These are phyloP conservation scores for Pseudogymnoascus sp. DNA, from an alignment of 2,329 filamentous ascomycete genomes.

Conservation along the genomic window DNA sequence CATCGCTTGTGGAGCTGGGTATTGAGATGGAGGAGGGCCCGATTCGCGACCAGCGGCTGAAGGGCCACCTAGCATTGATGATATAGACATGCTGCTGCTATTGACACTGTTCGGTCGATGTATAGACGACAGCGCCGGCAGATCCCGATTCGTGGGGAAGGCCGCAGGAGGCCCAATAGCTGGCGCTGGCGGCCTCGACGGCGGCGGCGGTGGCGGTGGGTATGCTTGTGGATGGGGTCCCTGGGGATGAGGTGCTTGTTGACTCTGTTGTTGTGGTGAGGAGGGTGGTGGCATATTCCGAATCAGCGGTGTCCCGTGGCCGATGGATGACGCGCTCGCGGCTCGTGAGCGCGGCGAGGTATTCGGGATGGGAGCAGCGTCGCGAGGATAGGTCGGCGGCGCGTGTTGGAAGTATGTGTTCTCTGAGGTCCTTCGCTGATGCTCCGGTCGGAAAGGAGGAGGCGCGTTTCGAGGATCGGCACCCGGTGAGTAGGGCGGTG, in stretches of 20 bases:
- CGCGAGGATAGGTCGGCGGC: constrained; percentile 26
- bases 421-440: constrained; percentile 30
- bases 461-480: constrained; percentile 26
- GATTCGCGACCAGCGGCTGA: constrained; percentile 40
- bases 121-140: constrained; percentile 42
- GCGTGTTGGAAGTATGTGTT: constrained; percentile 25
- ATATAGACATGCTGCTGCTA: constrained; percentile 65
- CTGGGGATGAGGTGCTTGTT: constrained; percentile 36
- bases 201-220: constrained; percentile 19
- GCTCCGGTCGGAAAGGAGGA: constrained; percentile 26
- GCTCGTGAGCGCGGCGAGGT: constrained; percentile 25
- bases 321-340: constrained; percentile 29
- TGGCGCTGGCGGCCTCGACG: constrained; percentile 37
- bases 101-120: constrained; percentile 40
- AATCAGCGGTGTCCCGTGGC: constrained; percentile 26
- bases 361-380: constrained; percentile 24
- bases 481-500: constrained; percentile 23
- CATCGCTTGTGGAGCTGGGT: constrained; percentile 37
- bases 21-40: constrained; percentile 38
- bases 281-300: constrained; percentile 43
- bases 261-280: constrained; percentile 40
- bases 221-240: constrained; percentile 31
- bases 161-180: constrained; percentile 33
- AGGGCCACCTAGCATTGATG: constrained; percentile 59
- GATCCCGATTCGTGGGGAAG: constrained; percentile 47